Conservation (phyloP, 108 stramenopile species). For the Fragilariopsis cylindrus region DNA sequence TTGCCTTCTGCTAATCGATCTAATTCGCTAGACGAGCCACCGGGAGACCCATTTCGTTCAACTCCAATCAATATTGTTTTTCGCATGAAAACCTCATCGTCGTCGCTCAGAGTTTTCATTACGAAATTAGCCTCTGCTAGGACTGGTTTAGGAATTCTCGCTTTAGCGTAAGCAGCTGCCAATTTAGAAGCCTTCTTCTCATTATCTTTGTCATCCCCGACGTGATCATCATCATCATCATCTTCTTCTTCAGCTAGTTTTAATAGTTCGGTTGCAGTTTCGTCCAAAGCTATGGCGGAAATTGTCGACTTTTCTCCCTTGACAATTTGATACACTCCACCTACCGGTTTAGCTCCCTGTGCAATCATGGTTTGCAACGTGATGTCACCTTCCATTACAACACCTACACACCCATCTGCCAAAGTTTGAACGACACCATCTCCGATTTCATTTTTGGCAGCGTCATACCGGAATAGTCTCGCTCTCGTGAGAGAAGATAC, state of each 20-base stretch:
- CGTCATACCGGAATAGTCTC: slow-evolving; percentile 64
- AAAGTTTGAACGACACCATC: slow-evolving; percentile 37
- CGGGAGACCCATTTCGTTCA: slow-evolving; percentile 46
- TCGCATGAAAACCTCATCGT: slow-evolving; percentile 85
- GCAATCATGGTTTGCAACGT: slow-evolving; percentile 70
- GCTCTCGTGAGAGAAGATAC: slow-evolving; percentile 71
- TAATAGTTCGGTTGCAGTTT: slow-evolving; percentile 55
- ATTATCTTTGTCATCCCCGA: slow-evolving; percentile 35
- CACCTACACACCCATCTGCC: slow-evolving; percentile 81
- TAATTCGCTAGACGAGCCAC: slow-evolving; percentile 62
- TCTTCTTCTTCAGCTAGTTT: slow-evolving; percentile 41
- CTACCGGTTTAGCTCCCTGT: slow-evolving; percentile 84
- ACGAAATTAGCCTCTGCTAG: slow-evolving; percentile 87
- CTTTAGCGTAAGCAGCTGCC: slow-evolving; percentile 69
- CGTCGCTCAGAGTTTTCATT: slow-evolving; percentile 76
- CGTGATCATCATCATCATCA: slow-evolving; percentile 36
- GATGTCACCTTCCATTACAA: slow-evolving; percentile 69
- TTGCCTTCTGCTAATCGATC: slow-evolving; percentile 65
- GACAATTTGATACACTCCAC: slow-evolving; percentile 80
- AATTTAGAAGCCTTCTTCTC: slow-evolving; percentile 19
- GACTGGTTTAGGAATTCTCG: slow-evolving; percentile 79
- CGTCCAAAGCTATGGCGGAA: slow-evolving; percentile 74
- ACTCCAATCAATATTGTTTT: slow-evolving; percentile 75
- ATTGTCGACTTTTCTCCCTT: slow-evolving; percentile 63
- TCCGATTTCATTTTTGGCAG: slow-evolving; percentile 5